Conservation (phyloP, 2,329 filamentous ascomycete species). For the Aureobasidium sp. region DNA sequence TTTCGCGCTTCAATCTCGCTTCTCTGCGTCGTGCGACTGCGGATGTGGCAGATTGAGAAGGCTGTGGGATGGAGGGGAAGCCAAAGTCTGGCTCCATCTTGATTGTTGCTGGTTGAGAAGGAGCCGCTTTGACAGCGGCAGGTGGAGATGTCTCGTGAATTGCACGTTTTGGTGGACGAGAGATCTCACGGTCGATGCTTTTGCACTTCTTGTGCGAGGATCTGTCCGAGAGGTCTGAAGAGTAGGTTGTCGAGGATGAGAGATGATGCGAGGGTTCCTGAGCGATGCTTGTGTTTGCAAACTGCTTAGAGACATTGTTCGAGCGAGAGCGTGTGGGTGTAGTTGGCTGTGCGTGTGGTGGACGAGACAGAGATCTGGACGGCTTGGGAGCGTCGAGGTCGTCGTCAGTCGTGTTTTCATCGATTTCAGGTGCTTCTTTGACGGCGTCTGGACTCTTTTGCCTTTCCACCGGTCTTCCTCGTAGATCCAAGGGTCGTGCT, state of each 20-base stretch:
- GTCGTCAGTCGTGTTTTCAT: constrained; percentile 16
- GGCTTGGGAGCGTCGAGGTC: constrained; percentile 18
- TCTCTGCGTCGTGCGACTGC: constrained; percentile 25
- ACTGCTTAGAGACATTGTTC: background rate
- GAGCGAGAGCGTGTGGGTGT: background rate
- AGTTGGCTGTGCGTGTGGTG: background rate
- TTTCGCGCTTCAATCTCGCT: constrained; percentile 25
- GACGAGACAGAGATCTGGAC: background rate
- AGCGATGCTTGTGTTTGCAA: background rate
- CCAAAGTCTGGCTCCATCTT: background rate
- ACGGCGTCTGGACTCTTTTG: background rate
- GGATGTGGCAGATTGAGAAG: background rate
- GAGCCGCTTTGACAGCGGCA: background rate
- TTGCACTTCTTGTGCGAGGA: background rate
- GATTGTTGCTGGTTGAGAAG: background rate
- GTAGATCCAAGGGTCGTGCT: background rate
- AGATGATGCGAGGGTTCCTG: background rate
- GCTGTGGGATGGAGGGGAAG: constrained; percentile 3
- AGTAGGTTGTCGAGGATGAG: background rate
- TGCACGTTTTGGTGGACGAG: background rate
- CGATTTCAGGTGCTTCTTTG: background rate
- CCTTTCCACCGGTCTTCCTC: background rate
- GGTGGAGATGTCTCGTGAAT: background rate
- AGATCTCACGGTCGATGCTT: background rate
- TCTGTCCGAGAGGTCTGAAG: background rate